phyloP scores from a whole-genome alignment of 306 rosid species.

The Quercus dentata region DNA sequence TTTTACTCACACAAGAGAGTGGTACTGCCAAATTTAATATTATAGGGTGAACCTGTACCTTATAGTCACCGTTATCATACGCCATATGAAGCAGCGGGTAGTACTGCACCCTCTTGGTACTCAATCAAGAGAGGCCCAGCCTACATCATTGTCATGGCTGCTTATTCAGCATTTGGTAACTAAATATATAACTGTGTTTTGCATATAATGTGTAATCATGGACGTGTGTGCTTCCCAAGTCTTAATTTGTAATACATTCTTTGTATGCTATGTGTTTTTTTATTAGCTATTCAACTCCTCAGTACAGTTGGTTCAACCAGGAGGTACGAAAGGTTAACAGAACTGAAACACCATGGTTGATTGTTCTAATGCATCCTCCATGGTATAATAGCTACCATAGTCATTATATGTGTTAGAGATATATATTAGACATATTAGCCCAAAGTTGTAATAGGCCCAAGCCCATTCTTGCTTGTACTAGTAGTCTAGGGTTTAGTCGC shows the following conservation, averaged over 20 bases:
- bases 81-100: conserved; percentile 24
- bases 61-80: no score
- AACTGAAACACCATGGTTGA: conserved; percentile 81
- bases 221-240: background rate
- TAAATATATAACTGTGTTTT: background rate
- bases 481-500: no score
- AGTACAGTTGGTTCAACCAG: conserved; percentile 59
- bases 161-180: conserved; percentile 44
- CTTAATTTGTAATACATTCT: background rate
- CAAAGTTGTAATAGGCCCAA: no score
- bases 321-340: conserved; percentile 73
- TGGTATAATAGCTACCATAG: conserved; percentile 62
- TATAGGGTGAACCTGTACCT: no score
- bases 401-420: conserved; percentile 50
- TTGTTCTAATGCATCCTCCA: conserved; percentile 74
- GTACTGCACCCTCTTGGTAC: conserved; percentile 42
- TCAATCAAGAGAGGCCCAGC: conserved; percentile 45
- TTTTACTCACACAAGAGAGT: no score
- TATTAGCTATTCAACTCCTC: conserved; percentile 73
- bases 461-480: no score
- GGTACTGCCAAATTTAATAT: no score
- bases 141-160: conserved; percentile 37
- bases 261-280: background rate
- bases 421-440: no score
- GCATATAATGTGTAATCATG: background rate